Base-by-base conservation (phyloP, 2,329 filamentous ascomycete genomes). In the Rhexocercosporidium sp. region DNA sequence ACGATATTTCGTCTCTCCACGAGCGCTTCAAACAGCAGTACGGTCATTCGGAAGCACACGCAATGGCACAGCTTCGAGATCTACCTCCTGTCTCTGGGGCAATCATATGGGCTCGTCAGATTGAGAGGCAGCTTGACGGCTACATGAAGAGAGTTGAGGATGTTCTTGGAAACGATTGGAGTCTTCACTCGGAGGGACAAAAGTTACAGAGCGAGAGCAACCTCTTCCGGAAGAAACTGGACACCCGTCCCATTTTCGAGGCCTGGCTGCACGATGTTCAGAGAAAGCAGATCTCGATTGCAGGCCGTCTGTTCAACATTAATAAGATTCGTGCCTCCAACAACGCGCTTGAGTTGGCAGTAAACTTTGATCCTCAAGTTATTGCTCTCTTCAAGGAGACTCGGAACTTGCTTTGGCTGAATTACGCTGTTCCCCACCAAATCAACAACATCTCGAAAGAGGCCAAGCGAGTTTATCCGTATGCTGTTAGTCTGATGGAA, bases 141-240 rank as follows among this genome's bases (percentile, higher is more conserved):
- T 99, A 99, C 79, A 97, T 99, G 94, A 92, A 94, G 77, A 97
- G 97, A 79, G 95, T 99, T n/a, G 96, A 98, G 78, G 93, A 97
- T 73, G 96, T 99, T 44, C 87, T 99, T 25, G 96, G 96, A 59
- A 90, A 92, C 65, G 94, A 97, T 73, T 99, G 96, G 96, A 90
- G 92, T 64, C 84, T 98, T 67, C 96, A 99, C 76, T 88, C 94
- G 7, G 96, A 99, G 77, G 96, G 96, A 1, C 93, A 97, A 77
- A 97, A 97, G 79, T 86, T 99, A 22, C 92, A 95, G 75, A 90
- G 89, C 65, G 96, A 99, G 80, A 95, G 96, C 77, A 92, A 92
- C 71, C 86, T 97, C 75, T 99, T 99, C 83, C 91, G 94, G 73
- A 94, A 96, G 82, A 99, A 98, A 83, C 87, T 99, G 25, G 93